Base-by-base conservation (phyloP, 1,284 basidiomycete genomes). In the Xanthoconium separans region DNA sequence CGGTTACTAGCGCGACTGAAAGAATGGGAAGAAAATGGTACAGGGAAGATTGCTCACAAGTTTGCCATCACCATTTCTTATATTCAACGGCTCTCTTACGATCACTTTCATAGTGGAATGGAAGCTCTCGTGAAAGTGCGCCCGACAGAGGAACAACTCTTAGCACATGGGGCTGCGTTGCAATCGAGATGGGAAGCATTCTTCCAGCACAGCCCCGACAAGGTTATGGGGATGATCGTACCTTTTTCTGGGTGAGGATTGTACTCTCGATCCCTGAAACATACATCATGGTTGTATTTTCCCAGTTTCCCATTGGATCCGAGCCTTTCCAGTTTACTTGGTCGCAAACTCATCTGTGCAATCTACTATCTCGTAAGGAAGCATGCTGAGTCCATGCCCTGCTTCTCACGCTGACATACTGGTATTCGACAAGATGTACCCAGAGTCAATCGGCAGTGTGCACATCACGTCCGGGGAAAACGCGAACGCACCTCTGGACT, bases 31-130 rank as follows among this genome's bases (percentile, higher is more conserved):
- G 62, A 69, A 27, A 66, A 71, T 6, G 80, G 80, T 4, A 72
- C 72, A 30, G 81, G 81, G 7, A 55, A 79, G 34, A 72, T 83
- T 61, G 75, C 79, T 0, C 69, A 76, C 59, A 83, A 81, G 82
- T 84, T 20, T 43, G 71, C 51, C 6, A 16, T 20, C 10, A 0
- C 33, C 27, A 22, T 29, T 59, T 20, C 6, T 37, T 16, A 3
- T 31, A 7, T 29, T 0, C n/a, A 2, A 1, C 40, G 11, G 7
- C 3, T 50, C 42, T 3, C 55, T 56, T 20, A 45, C 11, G 13
- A 22, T n/a, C 15, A 16, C 30, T 4, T 22, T 45, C 6, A 42
- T 42, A 78, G 77, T 53, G 74, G 66, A 10, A 34, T 71, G 2
- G 75, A 77, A 59, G 70, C 65, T 9, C 65, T 71, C 4, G 61